Conservation (phyloP, 352 stramenopile species). For the Blastocystis sp. region DNA sequence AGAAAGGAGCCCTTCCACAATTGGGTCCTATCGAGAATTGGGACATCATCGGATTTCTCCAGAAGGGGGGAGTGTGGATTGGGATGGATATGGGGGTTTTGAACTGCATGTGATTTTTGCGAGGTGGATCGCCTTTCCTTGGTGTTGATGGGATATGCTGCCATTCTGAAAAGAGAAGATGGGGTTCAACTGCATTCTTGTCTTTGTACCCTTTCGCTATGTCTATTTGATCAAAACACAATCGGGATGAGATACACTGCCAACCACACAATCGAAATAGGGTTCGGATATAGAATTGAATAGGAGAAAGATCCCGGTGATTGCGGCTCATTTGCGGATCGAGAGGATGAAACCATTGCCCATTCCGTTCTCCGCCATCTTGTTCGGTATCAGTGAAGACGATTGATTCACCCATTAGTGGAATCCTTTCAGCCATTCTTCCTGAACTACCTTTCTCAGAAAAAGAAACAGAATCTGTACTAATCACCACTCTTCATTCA, state of each 20-base stretch:
- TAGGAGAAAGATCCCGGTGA: no score
- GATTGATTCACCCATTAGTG: conserved; percentile 3
- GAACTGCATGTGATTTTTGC: no score
- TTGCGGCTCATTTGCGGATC: background rate
- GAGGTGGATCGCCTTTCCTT: no score
- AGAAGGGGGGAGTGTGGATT: no score
- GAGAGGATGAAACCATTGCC: conserved; percentile 31
- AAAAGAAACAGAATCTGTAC: conserved; percentile 53
- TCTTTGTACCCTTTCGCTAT: background rate
- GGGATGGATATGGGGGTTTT: no score
- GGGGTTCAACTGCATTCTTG: no score
- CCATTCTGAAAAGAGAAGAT: no score
- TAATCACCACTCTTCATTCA: background rate
- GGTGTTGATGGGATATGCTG: no score
- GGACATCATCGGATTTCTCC: no score
- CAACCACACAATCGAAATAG: background rate
- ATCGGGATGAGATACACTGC: conserved; percentile 10
- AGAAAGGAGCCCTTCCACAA: background rate
- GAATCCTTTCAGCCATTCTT: conserved; percentile 57
- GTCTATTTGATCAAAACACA: background rate
- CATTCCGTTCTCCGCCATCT: conserved; percentile 37
- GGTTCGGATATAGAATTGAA: background rate
- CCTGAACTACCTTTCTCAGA: conserved; percentile 37
- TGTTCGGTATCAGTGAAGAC: conserved; percentile 16
- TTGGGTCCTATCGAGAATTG: no score